These are phyloP conservation scores for Aspergillus panamensis DNA, from an alignment of 495 filamentous ascomycete genomes.

Conservation along the genomic window DNA sequence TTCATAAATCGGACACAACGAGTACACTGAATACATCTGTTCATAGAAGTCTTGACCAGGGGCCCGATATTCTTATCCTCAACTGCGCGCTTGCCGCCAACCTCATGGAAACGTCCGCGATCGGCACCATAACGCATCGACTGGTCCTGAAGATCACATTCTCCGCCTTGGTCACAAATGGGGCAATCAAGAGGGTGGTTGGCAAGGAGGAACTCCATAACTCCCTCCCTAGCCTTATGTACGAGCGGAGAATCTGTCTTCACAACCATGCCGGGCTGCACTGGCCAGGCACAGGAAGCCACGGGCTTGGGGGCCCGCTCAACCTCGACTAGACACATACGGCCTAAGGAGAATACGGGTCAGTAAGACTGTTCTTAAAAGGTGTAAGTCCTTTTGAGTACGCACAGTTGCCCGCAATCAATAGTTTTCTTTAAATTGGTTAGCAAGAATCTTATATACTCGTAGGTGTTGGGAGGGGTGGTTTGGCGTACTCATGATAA, in stretches of 20 bases:
- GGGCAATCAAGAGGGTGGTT: conserved; percentile 98
- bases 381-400: conserved; percentile 12
- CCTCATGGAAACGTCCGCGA: conserved; percentile 92
- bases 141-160: conserved; percentile 98
- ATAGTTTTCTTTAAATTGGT: conserved; percentile 66
- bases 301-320: conserved; percentile 94
- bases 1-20: conserved; percentile 97
- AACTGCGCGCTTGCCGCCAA: conserved; percentile 89
- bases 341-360: conserved; percentile 39
- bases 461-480: not conserved
- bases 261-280: conserved; percentile 97
- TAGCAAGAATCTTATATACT: conserved; percentile 24
- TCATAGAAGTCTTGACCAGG: conserved; percentile 99
- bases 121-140: conserved; percentile 98
- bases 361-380: conserved; percentile 2
- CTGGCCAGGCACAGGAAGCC: conserved; percentile 97
- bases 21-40: conserved; percentile 98
- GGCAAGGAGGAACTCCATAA: conserved; percentile 97
- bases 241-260: conserved; percentile 94
- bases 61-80: conserved; percentile 99
- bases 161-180: conserved; percentile 96
- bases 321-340: conserved; percentile 99
- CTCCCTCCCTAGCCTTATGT: conserved; percentile 96
- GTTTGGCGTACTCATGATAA: conserved; percentile 81
- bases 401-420: conserved; percentile 95